These are phyloP conservation scores for Fusarium musae DNA, from an alignment of 2,329 filamentous ascomycete genomes.

Conservation along the genomic window DNA sequence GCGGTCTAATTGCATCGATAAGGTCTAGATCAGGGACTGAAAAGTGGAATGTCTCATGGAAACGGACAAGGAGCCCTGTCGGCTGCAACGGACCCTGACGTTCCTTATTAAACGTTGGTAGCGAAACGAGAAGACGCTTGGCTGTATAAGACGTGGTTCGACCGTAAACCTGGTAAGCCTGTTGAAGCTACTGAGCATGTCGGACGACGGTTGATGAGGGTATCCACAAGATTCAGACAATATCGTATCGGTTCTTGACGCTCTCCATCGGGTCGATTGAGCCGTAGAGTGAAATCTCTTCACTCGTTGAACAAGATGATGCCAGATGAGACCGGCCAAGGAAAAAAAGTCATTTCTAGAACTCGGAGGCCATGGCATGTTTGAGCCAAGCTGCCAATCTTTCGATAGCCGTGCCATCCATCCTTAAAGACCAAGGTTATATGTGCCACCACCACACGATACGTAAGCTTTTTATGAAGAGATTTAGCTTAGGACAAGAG, in stretches of 20 bases:
- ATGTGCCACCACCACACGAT: background rate
- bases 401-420: background rate
- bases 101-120: constrained; percentile 24
- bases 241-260: constrained; percentile 25
- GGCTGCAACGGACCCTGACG: constrained; percentile 26
- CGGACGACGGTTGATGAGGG: constrained; percentile 20
- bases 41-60: constrained; percentile 25
- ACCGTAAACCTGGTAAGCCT: background rate
- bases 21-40: constrained; percentile 29
- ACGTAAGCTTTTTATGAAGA: background rate
- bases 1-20: constrained; percentile 20
- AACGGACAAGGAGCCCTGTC: constrained; percentile 29
- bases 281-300: constrained; percentile 20
- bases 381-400: background rate
- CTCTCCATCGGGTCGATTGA: constrained; percentile 21
- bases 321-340: background rate
- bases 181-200: constrained; percentile 15
- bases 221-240: constrained; percentile 28
- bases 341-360: background rate
- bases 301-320: background rate
- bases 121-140: constrained; percentile 18
- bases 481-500: background rate
- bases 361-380: background rate
- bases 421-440: background rate
- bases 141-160: constrained; percentile 22